phyloP scores from a whole-genome alignment of 495 filamentous ascomycete genomes.

The Hypoxylon crocopeplum region DNA sequence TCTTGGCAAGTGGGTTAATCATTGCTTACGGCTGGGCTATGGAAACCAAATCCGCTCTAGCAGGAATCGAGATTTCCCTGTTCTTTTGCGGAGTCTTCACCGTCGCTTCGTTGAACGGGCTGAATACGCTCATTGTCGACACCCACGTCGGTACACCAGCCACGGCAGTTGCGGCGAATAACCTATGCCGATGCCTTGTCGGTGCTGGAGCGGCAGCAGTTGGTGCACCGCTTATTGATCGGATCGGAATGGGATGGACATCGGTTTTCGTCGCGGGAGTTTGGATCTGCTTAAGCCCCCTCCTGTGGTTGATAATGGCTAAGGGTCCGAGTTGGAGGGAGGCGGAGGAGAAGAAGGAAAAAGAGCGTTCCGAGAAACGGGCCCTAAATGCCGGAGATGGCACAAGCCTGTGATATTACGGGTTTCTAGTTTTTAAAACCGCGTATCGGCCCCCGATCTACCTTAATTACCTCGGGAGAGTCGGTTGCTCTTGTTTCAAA shows the following conservation, averaged over 20 bases:
- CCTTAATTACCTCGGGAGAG: too few species aligned
- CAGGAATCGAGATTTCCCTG: conserved; percentile 41
- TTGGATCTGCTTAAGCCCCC: conserved; percentile 39
- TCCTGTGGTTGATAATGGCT: conserved; percentile 46
- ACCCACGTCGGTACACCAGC: conserved; percentile 49
- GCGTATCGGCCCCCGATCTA: too few species aligned
- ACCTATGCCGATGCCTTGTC: conserved; percentile 54
- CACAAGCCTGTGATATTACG: too few species aligned
- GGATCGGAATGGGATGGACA: conserved; percentile 58
- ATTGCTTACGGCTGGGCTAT: conserved; percentile 59
- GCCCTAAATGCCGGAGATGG: too few species aligned
- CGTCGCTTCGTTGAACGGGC: conserved; percentile 25
- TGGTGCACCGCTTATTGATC: conserved; percentile 49
- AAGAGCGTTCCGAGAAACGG: too few species aligned
- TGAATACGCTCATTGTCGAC: conserved; percentile 51
- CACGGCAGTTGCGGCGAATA: conserved; percentile 56
- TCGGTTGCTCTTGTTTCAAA: too few species aligned
- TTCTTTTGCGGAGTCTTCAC: conserved; percentile 50
- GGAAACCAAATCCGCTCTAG: conserved; percentile 43
- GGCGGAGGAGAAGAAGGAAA: conserved; percentile 31
- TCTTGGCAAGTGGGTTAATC: conserved; percentile 45
- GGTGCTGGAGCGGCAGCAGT: conserved; percentile 52
- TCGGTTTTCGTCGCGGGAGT: conserved; percentile 48
- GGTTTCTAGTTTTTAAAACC: too few species aligned
- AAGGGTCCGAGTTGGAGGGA: conserved; percentile 49